Evolutionary conservation across 1,284 basidiomycete genomes (phyloP).

Genomic region (Rhodotorula sp.): DNA sequence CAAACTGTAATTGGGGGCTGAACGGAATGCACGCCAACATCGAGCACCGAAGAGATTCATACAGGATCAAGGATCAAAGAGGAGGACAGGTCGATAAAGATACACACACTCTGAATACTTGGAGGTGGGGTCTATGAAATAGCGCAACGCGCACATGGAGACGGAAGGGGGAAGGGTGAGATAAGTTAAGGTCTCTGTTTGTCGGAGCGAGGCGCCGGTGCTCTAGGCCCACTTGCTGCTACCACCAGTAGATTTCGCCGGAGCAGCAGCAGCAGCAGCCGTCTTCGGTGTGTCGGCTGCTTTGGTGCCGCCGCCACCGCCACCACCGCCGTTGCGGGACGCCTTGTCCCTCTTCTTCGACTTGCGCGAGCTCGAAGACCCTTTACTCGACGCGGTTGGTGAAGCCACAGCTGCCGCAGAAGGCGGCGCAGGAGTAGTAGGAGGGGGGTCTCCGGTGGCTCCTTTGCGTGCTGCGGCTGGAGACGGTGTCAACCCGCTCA

Average conservation of each 20-base stretch:
- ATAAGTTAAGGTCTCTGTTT: not conserved
- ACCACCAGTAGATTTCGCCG: not conserved
- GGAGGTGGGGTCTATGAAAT: no score
- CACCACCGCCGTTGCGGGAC: no score
- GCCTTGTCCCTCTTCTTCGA: no score
- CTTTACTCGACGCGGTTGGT: not conserved
- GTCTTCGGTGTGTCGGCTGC: not conserved
- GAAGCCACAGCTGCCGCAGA: not conserved
- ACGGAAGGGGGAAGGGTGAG: not conserved
- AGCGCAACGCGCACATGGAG: no score
- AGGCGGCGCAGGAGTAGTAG: not conserved
- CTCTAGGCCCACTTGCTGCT: not conserved
- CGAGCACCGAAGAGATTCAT: no score
- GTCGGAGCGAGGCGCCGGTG: not conserved
- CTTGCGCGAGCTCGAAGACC: no score
- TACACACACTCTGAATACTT: no score
- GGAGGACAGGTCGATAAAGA: no score
- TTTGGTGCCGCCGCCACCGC: not conserved
- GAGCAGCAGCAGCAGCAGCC: not conserved
- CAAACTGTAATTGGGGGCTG: no score
- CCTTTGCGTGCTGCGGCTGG: not conserved
- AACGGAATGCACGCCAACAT: no score
- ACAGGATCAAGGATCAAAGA: no score
- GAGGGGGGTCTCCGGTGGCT: not conserved
- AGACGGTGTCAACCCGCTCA: conserved; percentile 2